Evolutionary conservation across 257 asterid species (phyloP), one percentile per base, ranked within the genome.

Genomic region (Ilex asprella): DNA sequence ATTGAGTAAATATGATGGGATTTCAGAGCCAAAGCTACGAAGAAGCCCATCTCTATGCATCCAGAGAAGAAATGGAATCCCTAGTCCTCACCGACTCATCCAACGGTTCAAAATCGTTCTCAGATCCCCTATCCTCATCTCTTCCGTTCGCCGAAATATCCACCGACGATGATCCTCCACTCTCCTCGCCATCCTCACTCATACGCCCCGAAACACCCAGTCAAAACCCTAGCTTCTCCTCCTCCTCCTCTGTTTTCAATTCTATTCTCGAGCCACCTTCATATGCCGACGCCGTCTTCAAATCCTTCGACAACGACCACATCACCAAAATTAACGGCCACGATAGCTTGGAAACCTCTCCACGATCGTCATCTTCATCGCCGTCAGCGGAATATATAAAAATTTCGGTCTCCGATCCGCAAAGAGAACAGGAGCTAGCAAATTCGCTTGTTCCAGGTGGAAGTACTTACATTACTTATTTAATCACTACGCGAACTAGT

Each of bases 191-290:
- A 10, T 44, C 76, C 12, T 47, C 68, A 15, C 46, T 56, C 41
- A 51, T 27, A 55, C 78, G 50, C 68, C 15, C n/a, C 13, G n/a
- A 53, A 3, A 8, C 30, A 6, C 57, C 15, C 14, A 53, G 70
- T 80, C 82, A 72, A 52, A 78, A 64, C 77, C 84, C 86, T 52
- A 78, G 59, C 75, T 73, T 67, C 21, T 71, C 68, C 66, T 71
- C 41, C 5, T 3, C 41, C 5, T 35, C 41, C 8, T 35, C 41
- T 2, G 5, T 92, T 67, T 81, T 85, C 55, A 79, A 85, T 61
- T 73, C 93, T 69, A 75, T 92, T 70, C 88, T 92, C 60, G 99
- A 92, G 59, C 99, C 99, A 54, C 99, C 99, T n/a, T 92, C 99
- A n/a, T 92, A 92, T 39, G 96, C 96, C 5, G 99, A 92, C 58